Base-by-base conservation (phyloP, 768 basidiomycete species). In the Naganishia vishniacii region DNA sequence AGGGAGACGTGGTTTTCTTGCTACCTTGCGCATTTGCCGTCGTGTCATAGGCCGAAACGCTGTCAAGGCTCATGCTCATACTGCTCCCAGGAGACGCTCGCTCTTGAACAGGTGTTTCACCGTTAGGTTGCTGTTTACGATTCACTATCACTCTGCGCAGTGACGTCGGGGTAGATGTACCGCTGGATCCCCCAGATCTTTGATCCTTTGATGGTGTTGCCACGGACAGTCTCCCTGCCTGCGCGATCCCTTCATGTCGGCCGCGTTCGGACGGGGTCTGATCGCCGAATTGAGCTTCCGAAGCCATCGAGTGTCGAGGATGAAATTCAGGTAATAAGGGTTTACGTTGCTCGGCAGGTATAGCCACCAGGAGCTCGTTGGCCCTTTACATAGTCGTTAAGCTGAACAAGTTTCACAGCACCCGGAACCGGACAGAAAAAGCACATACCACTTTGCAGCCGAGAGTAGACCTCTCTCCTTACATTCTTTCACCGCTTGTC, bases 401-500 rank as follows among this genome's bases (percentile, higher is more conserved):
- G 3, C 6, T 29, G 23, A 42, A 40, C 25, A 9, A 40, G 15
- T 47, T 59, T n/a, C 31, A 12, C 23, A n/a, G 34, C 28, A 25
- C 16, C 13, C 23, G n/a, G n/a, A n/a, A n/a, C 12, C 26, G 29
- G 11, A 46, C 9, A 8, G 40, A 41, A 20, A 4, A 23, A 8
- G 26, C 23, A 51, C 59, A 41, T 40, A 65, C 63, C 67, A 68
- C 32, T 62, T 62, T 41, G 60, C 67, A 29, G 64, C 58, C 7
- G 45, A 26, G 15, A 62, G 41, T 26, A 67, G 26, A 0, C 65
- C 65, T n/a, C 65, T 12, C 18, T 67, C 65, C 23, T 51, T 62
- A 29, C 65, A 67, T 48, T 67, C 65, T n/a, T 32, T 59, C 37
- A 63, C 41, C 31, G 65, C 60, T n/a, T 40, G 51, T 46, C 65